A percentile compares a stretch with the other conserved stretches of the same genome.
Evolutionary conservation across 1,284 basidiomycete genomes (phyloP).

Genomic region (Marasmius tenuissimus): DNA sequence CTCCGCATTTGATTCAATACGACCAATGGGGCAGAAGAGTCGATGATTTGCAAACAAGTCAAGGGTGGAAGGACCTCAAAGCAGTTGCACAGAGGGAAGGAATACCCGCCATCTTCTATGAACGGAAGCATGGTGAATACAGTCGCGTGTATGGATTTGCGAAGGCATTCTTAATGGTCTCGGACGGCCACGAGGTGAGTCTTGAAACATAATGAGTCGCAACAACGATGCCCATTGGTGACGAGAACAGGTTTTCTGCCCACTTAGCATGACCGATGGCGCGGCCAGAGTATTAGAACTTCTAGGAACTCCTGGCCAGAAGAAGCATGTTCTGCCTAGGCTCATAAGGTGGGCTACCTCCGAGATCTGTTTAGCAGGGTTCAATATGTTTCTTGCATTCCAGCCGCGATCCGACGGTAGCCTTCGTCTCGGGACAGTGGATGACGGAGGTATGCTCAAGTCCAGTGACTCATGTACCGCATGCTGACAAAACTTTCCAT

Average conservation of each 20-base stretch:
- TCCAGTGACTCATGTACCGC: not conserved
- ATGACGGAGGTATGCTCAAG: slow-evolving; percentile 66
- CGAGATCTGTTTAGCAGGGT: not conserved
- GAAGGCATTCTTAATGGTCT: slow-evolving; percentile 61
- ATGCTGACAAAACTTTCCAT: slow-evolving; percentile 1
- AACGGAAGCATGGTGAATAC: slow-evolving; percentile 54
- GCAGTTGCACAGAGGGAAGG: slow-evolving; percentile 71
- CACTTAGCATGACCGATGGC: slow-evolving; percentile 79
- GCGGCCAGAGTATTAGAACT: slow-evolving; percentile 72
- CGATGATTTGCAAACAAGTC: slow-evolving; percentile 64
- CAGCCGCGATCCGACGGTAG: slow-evolving; percentile 60
- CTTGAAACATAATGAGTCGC: not conserved
- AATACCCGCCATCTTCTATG: slow-evolving; percentile 61
- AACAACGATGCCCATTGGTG: not conserved
- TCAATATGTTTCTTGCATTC: slow-evolving; percentile 1
- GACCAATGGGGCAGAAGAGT: slow-evolving; percentile 68
- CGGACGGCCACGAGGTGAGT: slow-evolving; percentile 61
- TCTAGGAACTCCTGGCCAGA: slow-evolving; percentile 59
- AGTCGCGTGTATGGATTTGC: slow-evolving; percentile 64
- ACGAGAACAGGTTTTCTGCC: slow-evolving; percentile 57
- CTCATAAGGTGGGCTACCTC: slow-evolving; percentile 50
- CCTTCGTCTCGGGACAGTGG: slow-evolving; percentile 82
- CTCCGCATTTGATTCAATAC: slow-evolving; percentile 62
- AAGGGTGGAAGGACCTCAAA: slow-evolving; percentile 73
- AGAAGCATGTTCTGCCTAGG: slow-evolving; percentile 53